Evolutionary conservation across 495 filamentous ascomycete species (phyloP), one percentile per base, ranked within the genome.

Genomic region (Trypethelium eluteriae): DNA sequence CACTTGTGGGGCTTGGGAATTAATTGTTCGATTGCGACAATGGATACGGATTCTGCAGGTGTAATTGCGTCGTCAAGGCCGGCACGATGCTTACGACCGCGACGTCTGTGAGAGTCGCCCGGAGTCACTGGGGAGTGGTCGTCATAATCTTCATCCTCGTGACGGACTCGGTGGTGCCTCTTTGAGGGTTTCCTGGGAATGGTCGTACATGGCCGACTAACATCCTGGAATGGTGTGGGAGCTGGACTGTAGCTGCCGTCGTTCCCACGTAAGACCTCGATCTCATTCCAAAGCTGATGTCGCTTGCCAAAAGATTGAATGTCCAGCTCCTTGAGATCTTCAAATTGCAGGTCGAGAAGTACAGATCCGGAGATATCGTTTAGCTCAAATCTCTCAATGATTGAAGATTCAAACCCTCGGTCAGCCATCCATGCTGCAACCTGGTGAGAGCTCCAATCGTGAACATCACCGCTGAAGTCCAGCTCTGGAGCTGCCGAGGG

Each of bases 261-360:
- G 11, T 64, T 70, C 18, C 85, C 83, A 50, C 88, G 82, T 12
- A 96, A 83, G 9, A 80, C 76, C 70, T 88, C 83, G 65, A 98
- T 96, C 68, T 89, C 88, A 69, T 85, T 85, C 92, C 95, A 96
- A 0, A 98, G 72, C 67, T 83, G 84, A 63, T 91, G 91, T 32
- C 94, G 85, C 69, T 93, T 91, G 16, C 94, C 94, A 76, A 97
- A 97, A 0, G 94, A 97, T n/a, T 82, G 78, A 67, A 98, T 95
- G 32, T 89, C 89, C 4, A 97, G 86, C 77, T 98, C 94, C 72
- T 92, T 92, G n/a, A 98, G 81, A 72, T 97, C 92, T 41, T 96
- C 90, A 70, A 90, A 85, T 72, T 96, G 89, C n/a, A 98, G 79
- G 16, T 89, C 87, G 35, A 93, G 84, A 1, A 98, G 81, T 62